These are phyloP conservation scores for Phytophthora pluvialis DNA, from an alignment of 352 stramenopile genomes.

Conservation along the genomic window DNA sequence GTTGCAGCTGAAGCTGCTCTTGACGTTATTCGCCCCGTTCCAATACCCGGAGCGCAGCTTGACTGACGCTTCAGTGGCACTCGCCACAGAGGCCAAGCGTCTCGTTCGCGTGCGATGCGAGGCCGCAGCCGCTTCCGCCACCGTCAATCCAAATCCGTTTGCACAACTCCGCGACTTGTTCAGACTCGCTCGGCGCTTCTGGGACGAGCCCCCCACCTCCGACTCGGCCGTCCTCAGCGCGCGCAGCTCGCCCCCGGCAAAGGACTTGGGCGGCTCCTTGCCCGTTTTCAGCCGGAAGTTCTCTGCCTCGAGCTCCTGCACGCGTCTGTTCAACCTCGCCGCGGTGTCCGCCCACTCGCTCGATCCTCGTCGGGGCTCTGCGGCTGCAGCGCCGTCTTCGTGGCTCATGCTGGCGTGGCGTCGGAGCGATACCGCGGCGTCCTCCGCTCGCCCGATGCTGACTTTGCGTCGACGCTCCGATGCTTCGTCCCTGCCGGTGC, in stretches of 20 bases:
- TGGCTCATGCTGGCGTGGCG: slow-evolving; percentile 16
- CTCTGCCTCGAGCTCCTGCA: slow-evolving; percentile 72
- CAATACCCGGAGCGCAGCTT: slow-evolving; percentile 72
- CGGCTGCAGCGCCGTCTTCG: not conserved
- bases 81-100: slow-evolving; percentile 34
- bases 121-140: slow-evolving; percentile 66
- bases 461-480: slow-evolving; percentile 16
- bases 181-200: slow-evolving; percentile 28
- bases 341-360: slow-evolving; percentile 66
- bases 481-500: slow-evolving; percentile 20
- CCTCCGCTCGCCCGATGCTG: slow-evolving; percentile 9
- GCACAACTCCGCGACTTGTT: slow-evolving; percentile 70
- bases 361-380: slow-evolving; percentile 23
- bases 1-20: slow-evolving; percentile 86
- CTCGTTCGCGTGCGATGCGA: slow-evolving; percentile 68
- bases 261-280: slow-evolving; percentile 38
- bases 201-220: slow-evolving; percentile 5
- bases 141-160: slow-evolving; percentile 64
- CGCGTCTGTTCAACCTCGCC: slow-evolving; percentile 56
- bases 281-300: slow-evolving; percentile 62
- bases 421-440: not conserved
- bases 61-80: slow-evolving; percentile 27
- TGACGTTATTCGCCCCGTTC: slow-evolving; percentile 75
- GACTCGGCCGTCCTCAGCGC: slow-evolving; percentile 16
- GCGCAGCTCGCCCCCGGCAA: slow-evolving; percentile 47